Evolutionary conservation across 345 rosid species (phyloP), one percentile per base, ranked within the genome.

Genomic region (Gossypium arboreum): DNA sequence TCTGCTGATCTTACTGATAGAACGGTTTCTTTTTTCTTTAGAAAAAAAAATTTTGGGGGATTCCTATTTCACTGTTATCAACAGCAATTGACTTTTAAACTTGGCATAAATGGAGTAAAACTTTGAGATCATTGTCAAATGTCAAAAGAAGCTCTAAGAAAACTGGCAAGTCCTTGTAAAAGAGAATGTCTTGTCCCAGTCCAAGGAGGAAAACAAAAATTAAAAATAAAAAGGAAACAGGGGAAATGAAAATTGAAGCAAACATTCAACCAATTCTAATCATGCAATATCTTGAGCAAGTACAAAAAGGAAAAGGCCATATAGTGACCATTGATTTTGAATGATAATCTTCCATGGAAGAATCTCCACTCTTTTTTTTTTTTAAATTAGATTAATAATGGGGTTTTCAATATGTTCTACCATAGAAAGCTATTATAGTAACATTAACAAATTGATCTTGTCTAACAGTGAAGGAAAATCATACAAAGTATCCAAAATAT

Each of bases 1-100:
- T 22, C 20, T 68, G 43, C 68, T 63, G 50, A 65, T 75, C 73
- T 61, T 27, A 43, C 61, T 47, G 74, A 71, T 76, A 82, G 81
- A 84, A 84, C 41, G 63, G 22, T 16, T 29, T 62, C 12, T 4
- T 59, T 24, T 56, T 20, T 61, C 27, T 7, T 18, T 34, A 34
- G 41, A 1, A 34, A n/a, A 54, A 54, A 52, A 17, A 2, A 15
- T 1, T 29, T 60, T 55, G 12, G 22, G 43, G 75, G 74, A 34
- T 34, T 34, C 41, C 7, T 34, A 34, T 44, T 47, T 55, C 64
- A n/a, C 39, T 72, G 51, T 12, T 71, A 34, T 74, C 29, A 68
- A 29, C 17, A 22, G 27, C 60, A 44, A 29, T 18, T 22, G 51
- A 56, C 48, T 24, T 17, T 9, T 55, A 15, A 39, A 77, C 48